Evolutionary conservation across 768 basidiomycete species (phyloP), one percentile per base, ranked within the genome.

Genomic region (Lentinula guzmanii): DNA sequence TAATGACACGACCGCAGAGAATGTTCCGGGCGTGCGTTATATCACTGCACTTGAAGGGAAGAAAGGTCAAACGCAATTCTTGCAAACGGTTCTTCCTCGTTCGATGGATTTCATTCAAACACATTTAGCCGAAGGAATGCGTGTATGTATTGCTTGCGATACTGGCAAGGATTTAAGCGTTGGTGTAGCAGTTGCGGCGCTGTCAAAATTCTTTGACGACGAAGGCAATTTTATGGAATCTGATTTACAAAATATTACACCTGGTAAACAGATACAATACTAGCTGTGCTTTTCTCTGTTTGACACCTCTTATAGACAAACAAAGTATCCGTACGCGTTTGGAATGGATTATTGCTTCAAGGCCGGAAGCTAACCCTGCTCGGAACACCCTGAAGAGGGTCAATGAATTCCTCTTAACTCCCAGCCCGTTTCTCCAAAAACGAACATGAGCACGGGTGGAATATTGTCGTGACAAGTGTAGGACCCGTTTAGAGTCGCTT

Each of bases 271-370:
- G 58, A 24, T 28, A 37, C 31, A 9, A 2, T 52, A 28, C 61
- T 28, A 34, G 11, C 7, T 46, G n/a, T 21, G n/a, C 33, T 5
- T 18, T 52, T 54, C 7, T 41, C 46, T 18, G 21, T 54, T 35
- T 18, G 6, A 48, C 8, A 35, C 13, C 24, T 10, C 24, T 52
- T 59, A 15, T 18, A 70, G 79, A 76, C 64, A 97, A 97, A 70
- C 72, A 77, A 18, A 73, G 79, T 11, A 84, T 98, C 64, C 83
- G 85, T 10, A 86, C 77, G 11, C 81, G 93, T 16, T 77, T 98
- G 39, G 88, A 98, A 69, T 93, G 91, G 91, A 84, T 98, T 52
- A 89, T 95, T 61, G 78, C 87, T 18, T 87, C 84, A 64, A 75
- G 81, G 56, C 89, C 91, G 5, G 76, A 78, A 58, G 89, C 87